Evolutionary conservation across 495 filamentous ascomycete genomes (phyloP), one percentile per base, ranked within the genome.

Genomic region (Trichoderma virens): DNA sequence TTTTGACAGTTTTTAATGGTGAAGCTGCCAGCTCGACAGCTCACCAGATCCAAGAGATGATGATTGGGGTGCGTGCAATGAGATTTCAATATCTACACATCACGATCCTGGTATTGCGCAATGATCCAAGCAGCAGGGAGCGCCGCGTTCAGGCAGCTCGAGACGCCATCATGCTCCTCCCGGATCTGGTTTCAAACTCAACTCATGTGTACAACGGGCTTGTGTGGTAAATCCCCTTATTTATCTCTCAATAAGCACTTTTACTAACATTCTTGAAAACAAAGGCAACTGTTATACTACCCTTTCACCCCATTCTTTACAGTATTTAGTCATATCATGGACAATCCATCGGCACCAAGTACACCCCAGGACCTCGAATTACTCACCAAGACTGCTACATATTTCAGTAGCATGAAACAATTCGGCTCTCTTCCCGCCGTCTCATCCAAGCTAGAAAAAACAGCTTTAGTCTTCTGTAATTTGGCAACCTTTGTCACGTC

Each of bases 281-380:
- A 2, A 16, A 70, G 68, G 68, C 68, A 70, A 23, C 64, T 67
- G 35, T 51, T 70, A 30, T 70, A 70, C 63, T 70, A 63, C 18
- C 68, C 68, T 0, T 70, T 68, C 43, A 62, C 68, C 2, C 68
- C 69, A 16, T 70, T 70, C 41, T 66, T 70, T 23, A 47, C 43
- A 23, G 8, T 47, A 5, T 47, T 47, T 18, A 7, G 43, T 7
- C n/a, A 47, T 5, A 47, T 47, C 4, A 47, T 47, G 8, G n/a
- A 23, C 4, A 14, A 47, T 23, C 43, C 43, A 0, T 47, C 43
- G 8, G 18, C 43, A 8, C 43, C 43, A 25, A 25, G 16, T 7
- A 20, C 16, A n/a, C 1, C n/a, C 3, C 43, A 47, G 20, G 43
- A 47, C 18, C 18, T 47, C n/a, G 43, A 47, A n/a, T 18, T 47